Percentiles rank a stretch among this genome's conserved stretches.
These are phyloP conservation scores for Sporothrix phasma DNA, from an alignment of 2,329 filamentous ascomycete genomes.

Conservation along the genomic window DNA sequence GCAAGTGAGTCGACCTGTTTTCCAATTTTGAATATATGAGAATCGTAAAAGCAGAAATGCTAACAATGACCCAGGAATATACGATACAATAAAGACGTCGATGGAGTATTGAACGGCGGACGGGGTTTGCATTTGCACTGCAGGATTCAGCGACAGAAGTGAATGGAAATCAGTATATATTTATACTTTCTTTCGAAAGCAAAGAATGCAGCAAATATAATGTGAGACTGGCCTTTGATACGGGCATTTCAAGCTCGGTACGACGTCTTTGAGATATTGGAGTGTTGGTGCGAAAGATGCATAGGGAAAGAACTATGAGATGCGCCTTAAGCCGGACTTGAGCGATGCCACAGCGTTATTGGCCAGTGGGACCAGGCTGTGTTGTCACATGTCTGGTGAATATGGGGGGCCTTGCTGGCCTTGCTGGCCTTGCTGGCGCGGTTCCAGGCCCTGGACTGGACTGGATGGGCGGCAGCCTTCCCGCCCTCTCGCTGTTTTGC, in stretches of 20 bases:
- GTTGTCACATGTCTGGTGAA: too few species aligned
- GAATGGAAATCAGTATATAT: neutral
- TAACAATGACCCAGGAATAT: slow-evolving; percentile 45
- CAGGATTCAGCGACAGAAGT: neutral
- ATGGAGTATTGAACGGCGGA: slow-evolving; percentile 45
- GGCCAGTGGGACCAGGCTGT: neutral
- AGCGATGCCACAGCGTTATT: neutral
- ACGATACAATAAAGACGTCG: slow-evolving; percentile 55
- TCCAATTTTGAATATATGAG: neutral
- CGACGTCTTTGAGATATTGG: too few species aligned
- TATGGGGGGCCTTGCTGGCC: too few species aligned
- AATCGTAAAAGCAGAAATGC: neutral
- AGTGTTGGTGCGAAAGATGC: too few species aligned
- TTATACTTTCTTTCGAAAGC: too few species aligned
- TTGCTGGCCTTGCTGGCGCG: neutral
- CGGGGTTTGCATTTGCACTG: neutral
- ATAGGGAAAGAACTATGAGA: too few species aligned
- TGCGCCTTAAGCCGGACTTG: neutral
- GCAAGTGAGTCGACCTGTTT: slow-evolving; percentile 53
- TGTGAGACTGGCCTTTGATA: neutral
- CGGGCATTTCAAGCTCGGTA: too few species aligned
- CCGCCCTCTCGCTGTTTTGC: neutral
- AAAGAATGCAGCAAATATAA: neutral
- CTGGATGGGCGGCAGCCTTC: slow-evolving; percentile 1
- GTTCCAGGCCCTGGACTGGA: neutral